Conservation (phyloP, 1,139 yeast species). For the Suhomyces bribrorum region DNA sequence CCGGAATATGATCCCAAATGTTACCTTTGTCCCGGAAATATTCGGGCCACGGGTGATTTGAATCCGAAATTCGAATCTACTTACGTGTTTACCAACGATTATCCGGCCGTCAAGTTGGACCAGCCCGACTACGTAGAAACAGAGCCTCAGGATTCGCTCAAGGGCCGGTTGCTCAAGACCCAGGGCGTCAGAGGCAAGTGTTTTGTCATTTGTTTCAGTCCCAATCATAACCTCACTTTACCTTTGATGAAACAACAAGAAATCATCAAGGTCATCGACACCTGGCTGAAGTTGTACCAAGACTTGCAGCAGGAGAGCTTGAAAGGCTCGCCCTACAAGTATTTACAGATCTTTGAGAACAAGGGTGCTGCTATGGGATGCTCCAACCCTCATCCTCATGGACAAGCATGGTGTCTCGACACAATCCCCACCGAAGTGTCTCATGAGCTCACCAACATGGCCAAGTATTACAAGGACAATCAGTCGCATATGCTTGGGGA, state of each 20-base stretch:
- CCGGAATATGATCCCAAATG: constrained; percentile 67
- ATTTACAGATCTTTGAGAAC: constrained; percentile 75
- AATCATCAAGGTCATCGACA: constrained; percentile 49
- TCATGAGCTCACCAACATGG: constrained; percentile 55
- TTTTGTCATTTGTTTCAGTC: constrained; percentile 71
- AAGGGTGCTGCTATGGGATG: constrained; percentile 84
- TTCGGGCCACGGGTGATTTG: constrained; percentile 61
- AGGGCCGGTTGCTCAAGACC: constrained; percentile 51
- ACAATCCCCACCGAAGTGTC: constrained; percentile 69
- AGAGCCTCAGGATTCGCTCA: constrained; percentile 25
- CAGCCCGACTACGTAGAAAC: constrained; percentile 48
- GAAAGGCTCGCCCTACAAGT: constrained; percentile 51
- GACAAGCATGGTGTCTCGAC: constrained; percentile 78
- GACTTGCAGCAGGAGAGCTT: constrained; percentile 39
- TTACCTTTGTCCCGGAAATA: constrained; percentile 73
- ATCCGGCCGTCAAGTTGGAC: constrained; percentile 64
- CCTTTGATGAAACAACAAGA: constrained; percentile 57
- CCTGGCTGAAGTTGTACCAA: constrained; percentile 61
- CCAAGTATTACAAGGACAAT: constrained; percentile 46
- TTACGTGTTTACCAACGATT: constrained; percentile 66
- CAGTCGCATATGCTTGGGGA: constrained; percentile 60
- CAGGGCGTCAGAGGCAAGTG: constrained; percentile 69
- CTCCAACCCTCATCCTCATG: constrained; percentile 80
- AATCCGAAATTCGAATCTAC: constrained; percentile 64
- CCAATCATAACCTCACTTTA: constrained; percentile 67